A percentile compares a stretch with the other conserved stretches of the same genome.
These are phyloP conservation scores for Malus hybrid DNA, from an alignment of 331 rosid genomes.

Conservation along the genomic window DNA sequence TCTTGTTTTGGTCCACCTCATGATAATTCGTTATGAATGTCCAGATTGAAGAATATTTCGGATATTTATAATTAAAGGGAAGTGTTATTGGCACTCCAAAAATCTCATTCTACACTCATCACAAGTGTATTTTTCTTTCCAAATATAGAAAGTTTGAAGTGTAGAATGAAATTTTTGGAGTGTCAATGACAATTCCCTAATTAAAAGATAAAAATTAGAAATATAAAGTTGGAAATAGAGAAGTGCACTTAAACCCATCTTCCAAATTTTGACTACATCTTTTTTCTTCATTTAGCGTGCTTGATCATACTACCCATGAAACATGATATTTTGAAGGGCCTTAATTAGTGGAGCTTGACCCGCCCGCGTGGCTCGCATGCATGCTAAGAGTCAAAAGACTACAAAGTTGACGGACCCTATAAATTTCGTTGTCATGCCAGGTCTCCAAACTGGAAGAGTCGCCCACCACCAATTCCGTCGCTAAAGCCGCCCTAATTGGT, in stretches of 20 bases:
- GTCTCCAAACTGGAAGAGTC: not conserved
- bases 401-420: not conserved
- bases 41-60: no score
- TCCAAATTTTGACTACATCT: not conserved
- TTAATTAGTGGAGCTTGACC: constrained; percentile 4
- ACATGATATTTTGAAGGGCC: not conserved
- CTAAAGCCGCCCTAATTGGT: not conserved
- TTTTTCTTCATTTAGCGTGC: not conserved
- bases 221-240: not conserved
- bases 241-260: not conserved
- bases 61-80: no score
- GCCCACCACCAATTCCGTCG: not conserved
- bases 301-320: not conserved
- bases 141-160: no score
- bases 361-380: not conserved
- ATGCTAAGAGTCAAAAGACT: not conserved
- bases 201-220: no score
- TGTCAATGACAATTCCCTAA: no score
- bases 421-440: not conserved
- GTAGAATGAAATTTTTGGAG: no score
- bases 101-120: no score
- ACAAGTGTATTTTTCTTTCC: no score
- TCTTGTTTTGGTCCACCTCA: no score
- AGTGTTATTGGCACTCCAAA: no score
- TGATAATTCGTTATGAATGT: no score